These are phyloP conservation scores for Amylostereum areolatum DNA, from an alignment of 1,284 basidiomycete species.

Conservation along the genomic window DNA sequence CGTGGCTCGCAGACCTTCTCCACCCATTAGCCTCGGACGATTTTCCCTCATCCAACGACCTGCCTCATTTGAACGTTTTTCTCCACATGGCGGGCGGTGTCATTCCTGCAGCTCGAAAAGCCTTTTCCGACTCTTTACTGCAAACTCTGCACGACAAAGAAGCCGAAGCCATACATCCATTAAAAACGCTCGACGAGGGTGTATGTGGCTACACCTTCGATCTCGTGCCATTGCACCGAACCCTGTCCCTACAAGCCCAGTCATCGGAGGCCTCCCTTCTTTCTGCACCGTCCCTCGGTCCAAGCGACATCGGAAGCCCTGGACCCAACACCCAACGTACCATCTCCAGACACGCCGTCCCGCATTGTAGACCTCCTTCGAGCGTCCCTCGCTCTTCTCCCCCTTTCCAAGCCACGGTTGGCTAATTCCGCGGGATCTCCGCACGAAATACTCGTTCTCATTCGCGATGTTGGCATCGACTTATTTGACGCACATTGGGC, in stretches of 20 bases:
- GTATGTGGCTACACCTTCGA: slow-evolving; percentile 66
- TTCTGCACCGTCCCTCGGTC: slow-evolving; percentile 2
- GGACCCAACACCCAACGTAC: slow-evolving; percentile 7
- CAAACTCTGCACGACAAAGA: slow-evolving; percentile 56
- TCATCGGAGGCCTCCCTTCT: not conserved
- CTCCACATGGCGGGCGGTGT: slow-evolving; percentile 65
- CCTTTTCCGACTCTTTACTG: slow-evolving; percentile 54
- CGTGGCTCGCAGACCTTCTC: slow-evolving; percentile 57
- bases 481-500: slow-evolving; percentile 71
- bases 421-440: slow-evolving; percentile 55
- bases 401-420: slow-evolving; percentile 53
- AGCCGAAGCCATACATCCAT: slow-evolving; percentile 41
- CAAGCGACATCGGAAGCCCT: not conserved
- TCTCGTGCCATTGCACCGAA: slow-evolving; percentile 46
- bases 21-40: slow-evolving; percentile 7
- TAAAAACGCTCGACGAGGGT: slow-evolving; percentile 57
- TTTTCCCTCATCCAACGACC: not conserved
- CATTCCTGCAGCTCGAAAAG: slow-evolving; percentile 47
- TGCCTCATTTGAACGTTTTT: slow-evolving; percentile 40
- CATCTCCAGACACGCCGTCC: slow-evolving; percentile 8
- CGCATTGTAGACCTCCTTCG: slow-evolving; percentile 37
- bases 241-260: slow-evolving; percentile 9
- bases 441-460: slow-evolving; percentile 65
- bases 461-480: slow-evolving; percentile 63
- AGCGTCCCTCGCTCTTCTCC: slow-evolving; percentile 51